Percentiles rank a stretch among this genome's conserved stretches.
These are phyloP conservation scores for Fusarium solani-melongenae DNA, from an alignment of 2,329 filamentous ascomycete genomes.

Conservation along the genomic window DNA sequence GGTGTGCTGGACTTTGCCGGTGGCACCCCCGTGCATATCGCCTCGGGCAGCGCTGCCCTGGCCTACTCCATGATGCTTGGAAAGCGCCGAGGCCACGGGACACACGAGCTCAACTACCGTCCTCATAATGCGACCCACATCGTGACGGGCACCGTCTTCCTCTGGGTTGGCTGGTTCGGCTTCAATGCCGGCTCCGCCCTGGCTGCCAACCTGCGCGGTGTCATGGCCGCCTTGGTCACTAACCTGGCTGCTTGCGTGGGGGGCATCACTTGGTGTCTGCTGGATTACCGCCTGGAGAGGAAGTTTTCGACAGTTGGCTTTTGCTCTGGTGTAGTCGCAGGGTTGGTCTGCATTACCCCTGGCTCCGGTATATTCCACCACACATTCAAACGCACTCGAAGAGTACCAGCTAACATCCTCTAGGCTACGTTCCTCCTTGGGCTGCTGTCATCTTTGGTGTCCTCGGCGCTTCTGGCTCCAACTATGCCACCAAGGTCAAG, in stretches of 20 bases:
- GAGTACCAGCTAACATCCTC: slow-evolving; percentile 19
- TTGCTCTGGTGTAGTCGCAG: slow-evolving; percentile 89
- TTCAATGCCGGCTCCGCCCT: slow-evolving; percentile 92
- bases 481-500: slow-evolving; percentile 93
- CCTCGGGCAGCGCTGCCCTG: slow-evolving; percentile 83
- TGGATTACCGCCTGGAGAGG: slow-evolving; percentile 88
- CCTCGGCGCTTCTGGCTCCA: slow-evolving; percentile 80
- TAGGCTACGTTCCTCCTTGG: slow-evolving; percentile 83
- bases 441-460: slow-evolving; percentile 83
- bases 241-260: slow-evolving; percentile 87
- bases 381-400: not conserved
- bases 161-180: slow-evolving; percentile 96
- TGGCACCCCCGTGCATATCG: slow-evolving; percentile 90
- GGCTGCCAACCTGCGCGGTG: slow-evolving; percentile 82
- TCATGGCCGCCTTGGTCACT: slow-evolving; percentile 89
- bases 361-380: slow-evolving; percentile 70
- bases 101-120: slow-evolving; percentile 89
- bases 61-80: slow-evolving; percentile 94
- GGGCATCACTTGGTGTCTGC: slow-evolving; percentile 87
- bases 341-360: slow-evolving; percentile 88
- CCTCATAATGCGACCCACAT: slow-evolving; percentile 95
- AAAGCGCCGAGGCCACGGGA: slow-evolving; percentile 85
- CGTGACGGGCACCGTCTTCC: slow-evolving; percentile 90
- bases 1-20: slow-evolving; percentile 90
- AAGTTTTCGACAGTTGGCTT: slow-evolving; percentile 96